phyloP scores from a whole-genome alignment of 2,329 filamentous ascomycete genomes.

The Ophiostoma fasciatum region DNA sequence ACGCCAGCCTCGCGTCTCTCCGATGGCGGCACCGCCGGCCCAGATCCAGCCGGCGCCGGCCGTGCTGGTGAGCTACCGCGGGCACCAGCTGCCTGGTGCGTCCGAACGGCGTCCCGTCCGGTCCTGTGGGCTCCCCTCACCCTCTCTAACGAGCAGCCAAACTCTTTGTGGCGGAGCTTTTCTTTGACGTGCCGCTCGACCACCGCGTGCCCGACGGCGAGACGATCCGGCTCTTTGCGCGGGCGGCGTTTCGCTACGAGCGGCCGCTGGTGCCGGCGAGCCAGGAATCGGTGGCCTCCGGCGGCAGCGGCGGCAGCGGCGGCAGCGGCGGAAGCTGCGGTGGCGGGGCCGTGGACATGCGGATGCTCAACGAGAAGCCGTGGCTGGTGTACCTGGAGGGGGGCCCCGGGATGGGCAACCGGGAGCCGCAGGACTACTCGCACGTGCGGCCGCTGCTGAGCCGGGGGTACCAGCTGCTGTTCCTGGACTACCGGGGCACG shows the following conservation, averaged over 20 bases:
- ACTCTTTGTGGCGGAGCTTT: slow-evolving; percentile 66
- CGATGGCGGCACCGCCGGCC: neutral
- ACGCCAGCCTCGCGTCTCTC: no score
- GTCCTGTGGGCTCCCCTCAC: no score
- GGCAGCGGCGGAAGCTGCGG: slow-evolving; percentile 1
- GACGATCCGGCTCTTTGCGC: slow-evolving; percentile 62
- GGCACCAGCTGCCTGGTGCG: slow-evolving; percentile 8
- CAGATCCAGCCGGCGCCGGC: slow-evolving; percentile 3
- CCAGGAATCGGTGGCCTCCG: no score
- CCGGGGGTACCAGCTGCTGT: slow-evolving; percentile 71
- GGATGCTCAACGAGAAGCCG: slow-evolving; percentile 27
- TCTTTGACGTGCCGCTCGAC: slow-evolving; percentile 77
- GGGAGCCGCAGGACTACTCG: slow-evolving; percentile 56
- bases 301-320: slow-evolving; percentile 17
- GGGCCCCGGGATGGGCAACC: slow-evolving; percentile 68
- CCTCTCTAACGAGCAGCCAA: slow-evolving; percentile 39
- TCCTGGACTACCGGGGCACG: slow-evolving; percentile 83
- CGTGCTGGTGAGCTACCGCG: slow-evolving; percentile 1
- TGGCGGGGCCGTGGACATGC: no score
- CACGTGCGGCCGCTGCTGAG: slow-evolving; percentile 58
- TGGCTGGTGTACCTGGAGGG: slow-evolving; percentile 68
- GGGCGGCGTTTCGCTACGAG: slow-evolving; percentile 54
- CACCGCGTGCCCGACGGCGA: slow-evolving; percentile 47
- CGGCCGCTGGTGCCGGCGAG: slow-evolving; percentile 36
- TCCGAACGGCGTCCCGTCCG: no score